Percentiles rank a stretch among this genome's conserved stretches.
Conservation (phyloP, 2,329 filamentous ascomycete species). For the Diaporthe australafricana region DNA sequence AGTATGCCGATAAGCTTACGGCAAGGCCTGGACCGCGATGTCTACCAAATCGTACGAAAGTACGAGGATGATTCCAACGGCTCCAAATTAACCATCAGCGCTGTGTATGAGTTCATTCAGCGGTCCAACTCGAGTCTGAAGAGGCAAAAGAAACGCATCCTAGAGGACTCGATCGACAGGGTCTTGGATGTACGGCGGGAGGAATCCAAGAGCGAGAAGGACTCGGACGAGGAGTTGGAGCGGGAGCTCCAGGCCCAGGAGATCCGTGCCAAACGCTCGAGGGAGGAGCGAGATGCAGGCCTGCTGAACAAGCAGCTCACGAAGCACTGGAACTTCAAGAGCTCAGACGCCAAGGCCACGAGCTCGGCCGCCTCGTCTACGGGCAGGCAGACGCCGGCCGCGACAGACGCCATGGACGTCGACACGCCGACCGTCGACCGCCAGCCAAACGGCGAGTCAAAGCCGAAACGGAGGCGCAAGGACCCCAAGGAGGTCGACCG, state of each 20-base stretch:
- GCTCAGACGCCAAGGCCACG: slow-evolving; percentile 36
- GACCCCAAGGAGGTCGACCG: slow-evolving; percentile 65
- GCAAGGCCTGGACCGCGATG: slow-evolving; percentile 73
- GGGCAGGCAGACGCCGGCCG: slow-evolving; percentile 40
- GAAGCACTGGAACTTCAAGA: slow-evolving; percentile 52
- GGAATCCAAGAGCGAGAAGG: slow-evolving; percentile 66
- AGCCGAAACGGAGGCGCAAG: slow-evolving; percentile 72
- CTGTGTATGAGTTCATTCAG: slow-evolving; percentile 84
- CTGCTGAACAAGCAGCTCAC: slow-evolving; percentile 56
- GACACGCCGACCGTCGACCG: slow-evolving; percentile 56
- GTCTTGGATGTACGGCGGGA: slow-evolving; percentile 81
- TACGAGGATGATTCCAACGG: slow-evolving; percentile 66
- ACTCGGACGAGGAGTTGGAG: slow-evolving; percentile 58
- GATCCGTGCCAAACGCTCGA: slow-evolving; percentile 40
- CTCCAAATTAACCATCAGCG: slow-evolving; percentile 62
- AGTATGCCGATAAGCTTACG: slow-evolving; percentile 54
- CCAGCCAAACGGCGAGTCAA: slow-evolving; percentile 74
- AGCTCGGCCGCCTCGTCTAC: slow-evolving; percentile 26
- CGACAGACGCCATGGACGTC: slow-evolving; percentile 40
- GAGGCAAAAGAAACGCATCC: slow-evolving; percentile 80
- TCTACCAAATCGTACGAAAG: slow-evolving; percentile 84
- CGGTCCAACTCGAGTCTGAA: slow-evolving; percentile 88
- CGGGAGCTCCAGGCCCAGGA: slow-evolving; percentile 42
- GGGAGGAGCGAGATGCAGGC: slow-evolving; percentile 43
- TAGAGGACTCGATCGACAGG: slow-evolving; percentile 88